Evolutionary conservation across 768 basidiomycete genomes (phyloP).

Genomic region (Psilocybe sp.): DNA sequence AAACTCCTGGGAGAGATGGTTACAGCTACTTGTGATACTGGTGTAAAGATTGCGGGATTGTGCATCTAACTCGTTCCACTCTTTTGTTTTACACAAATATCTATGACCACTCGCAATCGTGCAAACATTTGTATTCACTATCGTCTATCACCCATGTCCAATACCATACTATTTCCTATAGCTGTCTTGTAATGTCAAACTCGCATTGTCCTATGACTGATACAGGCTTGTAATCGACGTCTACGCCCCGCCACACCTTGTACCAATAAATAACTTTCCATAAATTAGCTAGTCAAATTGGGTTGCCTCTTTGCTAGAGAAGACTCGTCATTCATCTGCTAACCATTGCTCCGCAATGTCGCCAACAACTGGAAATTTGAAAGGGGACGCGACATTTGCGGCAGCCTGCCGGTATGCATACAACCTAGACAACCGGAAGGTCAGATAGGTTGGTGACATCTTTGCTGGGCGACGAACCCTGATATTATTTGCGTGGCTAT

Average conservation of each 20-base stretch:
- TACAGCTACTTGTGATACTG: slow-evolving; percentile 24
- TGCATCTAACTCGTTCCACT: slow-evolving; percentile 23
- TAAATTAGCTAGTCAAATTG: neutral
- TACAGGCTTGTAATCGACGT: neutral
- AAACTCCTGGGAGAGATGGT: slow-evolving; percentile 23
- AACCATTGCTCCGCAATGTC: slow-evolving; percentile 69
- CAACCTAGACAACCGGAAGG: slow-evolving; percentile 26
- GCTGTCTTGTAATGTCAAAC: slow-evolving; percentile 21
- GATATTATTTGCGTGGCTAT: slow-evolving; percentile 37
- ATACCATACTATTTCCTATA: slow-evolving; percentile 15
- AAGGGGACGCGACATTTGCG: slow-evolving; percentile 50
- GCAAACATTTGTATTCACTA: slow-evolving; percentile 31
- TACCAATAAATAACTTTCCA: neutral
- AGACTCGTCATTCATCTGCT: slow-evolving; percentile 6
- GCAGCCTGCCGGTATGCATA: slow-evolving; percentile 54
- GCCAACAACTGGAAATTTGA: slow-evolving; percentile 62
- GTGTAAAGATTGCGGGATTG: slow-evolving; percentile 25
- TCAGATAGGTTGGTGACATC: neutral
- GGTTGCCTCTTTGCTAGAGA: slow-evolving; percentile 1
- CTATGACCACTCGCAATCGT: slow-evolving; percentile 20
- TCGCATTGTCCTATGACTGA: too few relatives aligned
- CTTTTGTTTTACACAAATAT: slow-evolving; percentile 20
- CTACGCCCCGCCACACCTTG: neutral
- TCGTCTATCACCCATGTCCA: slow-evolving; percentile 21
- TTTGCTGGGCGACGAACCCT: slow-evolving; percentile 41